phyloP scores from a whole-genome alignment of 2,329 filamentous ascomycete species.

The Clonostachys rosea region DNA sequence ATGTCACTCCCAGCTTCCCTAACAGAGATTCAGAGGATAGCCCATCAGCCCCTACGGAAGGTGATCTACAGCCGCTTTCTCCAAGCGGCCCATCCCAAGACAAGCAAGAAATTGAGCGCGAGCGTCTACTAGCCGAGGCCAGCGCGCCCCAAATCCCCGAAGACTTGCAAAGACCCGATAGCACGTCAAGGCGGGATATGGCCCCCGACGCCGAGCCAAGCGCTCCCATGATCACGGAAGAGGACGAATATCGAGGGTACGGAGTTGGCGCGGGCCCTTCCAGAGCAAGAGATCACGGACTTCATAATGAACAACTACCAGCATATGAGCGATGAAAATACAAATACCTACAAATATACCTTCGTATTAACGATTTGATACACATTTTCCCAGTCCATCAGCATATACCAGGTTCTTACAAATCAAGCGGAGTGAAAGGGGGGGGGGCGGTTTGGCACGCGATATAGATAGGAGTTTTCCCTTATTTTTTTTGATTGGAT shows the following conservation, averaged over 20 bases:
- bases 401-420: no score
- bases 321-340: conserved; percentile 28
- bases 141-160: conserved; percentile 56
- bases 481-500: no score
- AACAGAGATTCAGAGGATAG: conserved; percentile 16
- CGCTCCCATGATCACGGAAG: conserved; percentile 53
- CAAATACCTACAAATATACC: neutral
- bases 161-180: conserved; percentile 32
- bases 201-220: conserved; percentile 38
- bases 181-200: conserved; percentile 18
- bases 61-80: conserved; percentile 28
- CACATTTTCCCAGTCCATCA: no score
- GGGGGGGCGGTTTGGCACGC: no score
- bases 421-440: no score
- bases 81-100: conserved; percentile 46
- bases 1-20: conserved; percentile 5
- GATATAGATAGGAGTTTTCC: no score
- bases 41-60: conserved; percentile 40
- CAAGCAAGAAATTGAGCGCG: conserved; percentile 73
- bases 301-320: conserved; percentile 26
- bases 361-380: neutral
- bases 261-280: conserved; percentile 16
- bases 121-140: conserved; percentile 56
- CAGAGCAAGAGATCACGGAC: neutral
- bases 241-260: conserved; percentile 40